A percentile compares a stretch with the other conserved stretches of the same genome.
Evolutionary conservation across 202 grass and related monocot species (phyloP).

Genomic region (Eragrostis tef): DNA sequence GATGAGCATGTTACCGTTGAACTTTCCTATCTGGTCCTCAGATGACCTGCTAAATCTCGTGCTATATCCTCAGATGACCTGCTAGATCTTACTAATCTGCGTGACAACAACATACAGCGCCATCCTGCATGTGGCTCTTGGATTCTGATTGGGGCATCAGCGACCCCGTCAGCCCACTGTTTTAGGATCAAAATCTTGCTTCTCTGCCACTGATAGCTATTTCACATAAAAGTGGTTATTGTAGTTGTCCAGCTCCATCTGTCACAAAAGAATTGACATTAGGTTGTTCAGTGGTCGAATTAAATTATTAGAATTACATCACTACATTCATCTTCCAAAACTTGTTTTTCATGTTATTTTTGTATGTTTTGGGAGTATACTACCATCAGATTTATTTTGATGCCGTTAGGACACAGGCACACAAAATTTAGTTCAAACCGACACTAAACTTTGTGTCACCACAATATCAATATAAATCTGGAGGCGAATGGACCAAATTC

Average conservation of each 20-base stretch:
- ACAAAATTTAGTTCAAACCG: too few species aligned
- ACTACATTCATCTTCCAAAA: background rate
- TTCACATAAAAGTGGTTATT: background rate
- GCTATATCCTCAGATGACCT: background rate
- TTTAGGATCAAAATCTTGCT: constrained; percentile 34
- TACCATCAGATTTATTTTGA: too few species aligned
- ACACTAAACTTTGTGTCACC: too few species aligned
- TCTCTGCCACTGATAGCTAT: constrained; percentile 1
- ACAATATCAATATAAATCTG: background rate
- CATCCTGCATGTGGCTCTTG: constrained; percentile 30
- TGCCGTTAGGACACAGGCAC: too few species aligned
- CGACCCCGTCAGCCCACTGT: constrained; percentile 6
- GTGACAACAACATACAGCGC: constrained; percentile 32
- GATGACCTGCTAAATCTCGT: constrained; percentile 20
- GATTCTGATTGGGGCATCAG: constrained; percentile 16
- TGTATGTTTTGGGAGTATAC: background rate
- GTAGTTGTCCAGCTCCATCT: background rate
- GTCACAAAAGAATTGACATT: background rate
- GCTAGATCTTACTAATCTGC: constrained; percentile 42
- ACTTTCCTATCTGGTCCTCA: background rate
- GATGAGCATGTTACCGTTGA: background rate
- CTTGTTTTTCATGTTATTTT: background rate
- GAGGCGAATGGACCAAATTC: background rate
- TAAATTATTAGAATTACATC: background rate
- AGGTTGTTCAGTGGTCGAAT: too few species aligned